These are phyloP conservation scores for Xylariales sp. DNA, from an alignment of 2,329 filamentous ascomycete species.

Conservation along the genomic window DNA sequence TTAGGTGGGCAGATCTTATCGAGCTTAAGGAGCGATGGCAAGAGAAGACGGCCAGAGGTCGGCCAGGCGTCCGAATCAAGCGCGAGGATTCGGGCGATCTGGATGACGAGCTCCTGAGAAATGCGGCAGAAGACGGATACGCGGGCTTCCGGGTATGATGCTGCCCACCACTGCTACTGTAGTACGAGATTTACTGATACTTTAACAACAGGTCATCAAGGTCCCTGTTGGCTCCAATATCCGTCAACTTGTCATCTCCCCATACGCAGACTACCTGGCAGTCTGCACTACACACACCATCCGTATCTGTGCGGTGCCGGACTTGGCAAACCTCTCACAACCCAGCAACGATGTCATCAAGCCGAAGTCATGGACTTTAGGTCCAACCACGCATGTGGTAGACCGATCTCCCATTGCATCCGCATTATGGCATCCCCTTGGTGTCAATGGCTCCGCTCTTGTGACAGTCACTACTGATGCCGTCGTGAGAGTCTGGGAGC, in stretches of 20 bases:
- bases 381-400: slow-evolving; percentile 85
- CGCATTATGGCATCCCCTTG: slow-evolving; percentile 88
- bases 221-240: slow-evolving; percentile 78
- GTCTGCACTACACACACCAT: slow-evolving; percentile 84
- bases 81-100: slow-evolving; percentile 38
- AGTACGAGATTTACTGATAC: slow-evolving; percentile 13
- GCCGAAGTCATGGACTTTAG: slow-evolving; percentile 84
- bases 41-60: slow-evolving; percentile 30
- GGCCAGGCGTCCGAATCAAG: slow-evolving; percentile 38
- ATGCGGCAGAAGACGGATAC: slow-evolving; percentile 22
- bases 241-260: slow-evolving; percentile 78
- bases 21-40: slow-evolving; percentile 65
- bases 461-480: slow-evolving; percentile 88
- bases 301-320: slow-evolving; percentile 81
- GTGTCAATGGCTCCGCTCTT: slow-evolving; percentile 73
- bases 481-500: slow-evolving; percentile 84
- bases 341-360: slow-evolving; percentile 66
- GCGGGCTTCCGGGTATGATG: slow-evolving; percentile 43
- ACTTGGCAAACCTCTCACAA: slow-evolving; percentile 68
- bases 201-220: slow-evolving; percentile 58
- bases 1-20: slow-evolving; percentile 84
- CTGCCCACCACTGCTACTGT: slow-evolving; percentile 14
- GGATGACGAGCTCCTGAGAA: slow-evolving; percentile 25
- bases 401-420: slow-evolving; percentile 77
- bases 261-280: slow-evolving; percentile 74